A percentile compares a stretch with the other conserved stretches of the same genome.
These are phyloP conservation scores for Apocynum venetum DNA, from an alignment of 257 asterid species.

Conservation along the genomic window DNA sequence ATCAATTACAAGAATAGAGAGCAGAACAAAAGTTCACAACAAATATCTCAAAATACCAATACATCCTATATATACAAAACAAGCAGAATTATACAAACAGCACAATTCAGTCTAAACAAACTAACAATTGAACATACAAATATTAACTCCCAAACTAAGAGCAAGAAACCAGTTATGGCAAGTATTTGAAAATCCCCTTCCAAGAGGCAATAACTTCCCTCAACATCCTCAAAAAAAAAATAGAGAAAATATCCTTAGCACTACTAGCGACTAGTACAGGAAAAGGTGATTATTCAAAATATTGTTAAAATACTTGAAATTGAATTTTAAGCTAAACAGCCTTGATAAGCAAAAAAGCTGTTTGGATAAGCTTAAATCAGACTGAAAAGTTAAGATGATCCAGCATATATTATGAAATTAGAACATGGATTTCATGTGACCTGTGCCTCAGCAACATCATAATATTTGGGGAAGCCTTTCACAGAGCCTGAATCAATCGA, in stretches of 20 bases:
- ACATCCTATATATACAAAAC: neutral
- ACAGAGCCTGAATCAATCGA: slow-evolving; percentile 92
- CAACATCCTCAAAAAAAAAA: neutral
- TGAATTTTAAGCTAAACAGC: neutral
- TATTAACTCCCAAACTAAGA: neutral
- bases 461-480: slow-evolving; percentile 67
- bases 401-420: neutral
- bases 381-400: neutral
- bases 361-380: neutral
- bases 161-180: neutral
- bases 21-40: neutral
- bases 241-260: neutral
- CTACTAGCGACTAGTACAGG: neutral
- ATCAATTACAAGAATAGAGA: neutral
- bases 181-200: neutral
- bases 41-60: neutral
- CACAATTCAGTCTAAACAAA: neutral
- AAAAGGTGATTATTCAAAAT: neutral
- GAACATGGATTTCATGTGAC: slow-evolving; percentile 22
- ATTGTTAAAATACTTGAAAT: neutral
- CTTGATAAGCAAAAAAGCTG: neutral
- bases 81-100: neutral
- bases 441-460: slow-evolving; percentile 55
- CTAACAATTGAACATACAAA: neutral
- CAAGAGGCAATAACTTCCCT: neutral